These are phyloP conservation scores for Pleurotus eryngii DNA, from an alignment of 768 basidiomycete genomes.

Conservation along the genomic window DNA sequence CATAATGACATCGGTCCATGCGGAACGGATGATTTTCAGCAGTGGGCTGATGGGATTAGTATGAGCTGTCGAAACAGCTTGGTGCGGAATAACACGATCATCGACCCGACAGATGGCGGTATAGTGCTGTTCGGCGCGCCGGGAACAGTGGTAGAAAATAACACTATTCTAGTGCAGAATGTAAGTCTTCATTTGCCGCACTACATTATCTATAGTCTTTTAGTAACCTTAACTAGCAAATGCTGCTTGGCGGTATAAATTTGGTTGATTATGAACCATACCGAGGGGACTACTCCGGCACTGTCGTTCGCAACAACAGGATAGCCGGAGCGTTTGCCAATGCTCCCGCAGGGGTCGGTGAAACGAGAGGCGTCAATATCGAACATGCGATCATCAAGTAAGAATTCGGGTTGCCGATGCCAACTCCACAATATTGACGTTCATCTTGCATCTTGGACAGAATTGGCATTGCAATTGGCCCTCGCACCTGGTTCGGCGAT, in stretches of 20 bases:
- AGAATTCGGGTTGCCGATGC: slow-evolving; percentile 16
- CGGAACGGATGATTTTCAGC: slow-evolving; percentile 56
- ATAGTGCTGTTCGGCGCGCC: slow-evolving; percentile 78
- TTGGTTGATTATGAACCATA: slow-evolving; percentile 72
- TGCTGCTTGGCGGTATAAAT: slow-evolving; percentile 73
- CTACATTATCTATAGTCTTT: too few species aligned
- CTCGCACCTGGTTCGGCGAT: slow-evolving; percentile 71
- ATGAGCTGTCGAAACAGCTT: slow-evolving; percentile 61
- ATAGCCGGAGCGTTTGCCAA: slow-evolving; percentile 71
- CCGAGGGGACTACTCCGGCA: slow-evolving; percentile 60
- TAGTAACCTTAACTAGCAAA: slow-evolving; percentile 39
- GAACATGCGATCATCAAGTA: slow-evolving; percentile 71
- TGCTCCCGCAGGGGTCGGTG: slow-evolving; percentile 31
- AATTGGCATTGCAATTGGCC: slow-evolving; percentile 79
- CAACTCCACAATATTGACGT: slow-evolving; percentile 6
- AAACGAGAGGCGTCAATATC: slow-evolving; percentile 51
- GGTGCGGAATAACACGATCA: slow-evolving; percentile 66
- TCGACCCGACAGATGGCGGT: slow-evolving; percentile 75
- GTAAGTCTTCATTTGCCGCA: slow-evolving; percentile 33
- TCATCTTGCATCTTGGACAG: slow-evolving; percentile 28
- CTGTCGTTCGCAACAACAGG: slow-evolving; percentile 62
- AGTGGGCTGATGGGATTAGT: slow-evolving; percentile 86
- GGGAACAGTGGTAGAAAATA: slow-evolving; percentile 70
- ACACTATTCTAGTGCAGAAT: slow-evolving; percentile 69
- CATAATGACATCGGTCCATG: slow-evolving; percentile 85